Base-by-base conservation (phyloP, 2,329 filamentous ascomycete genomes). In the Aspergillus sp. region DNA sequence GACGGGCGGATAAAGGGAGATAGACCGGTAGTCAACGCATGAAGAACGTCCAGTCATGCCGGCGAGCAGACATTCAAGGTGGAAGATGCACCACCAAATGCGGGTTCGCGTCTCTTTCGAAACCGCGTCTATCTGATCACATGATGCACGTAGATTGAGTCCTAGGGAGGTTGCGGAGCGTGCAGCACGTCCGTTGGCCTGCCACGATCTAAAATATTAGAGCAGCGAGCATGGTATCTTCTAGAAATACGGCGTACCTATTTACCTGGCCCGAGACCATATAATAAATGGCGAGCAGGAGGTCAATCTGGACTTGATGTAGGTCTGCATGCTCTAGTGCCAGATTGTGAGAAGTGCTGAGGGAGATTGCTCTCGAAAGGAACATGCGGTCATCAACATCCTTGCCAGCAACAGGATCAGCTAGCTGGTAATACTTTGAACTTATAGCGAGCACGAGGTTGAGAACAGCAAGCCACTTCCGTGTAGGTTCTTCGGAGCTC, bases 361-460 rank as follows among this genome's bases (percentile, higher is more conserved):
- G 52, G 12, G 52, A 38, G 2, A 55, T 13, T 2, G 52, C 43
- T n/a, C 52, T 22, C 4, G 34, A 48, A 2, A 55, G 34, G 22
- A 55, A 55, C n/a, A 48, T 15, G 2, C 52, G 43, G 11, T 55
- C 52, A 22, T 55, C 43, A 17, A 55, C 32, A 22, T 47, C 52
- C 36, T 32, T 39, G 2, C 52, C 43, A 22, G n/a, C 20, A 12
- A 48, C 11, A 6, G 24, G 17, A 15, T 55, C 34, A n/a, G 34
- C 44, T n/a, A 71, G 62, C 22, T 69, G 65, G 7, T 71, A 64
- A 56, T 76, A 71, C 48, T 68, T 68, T 8, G 74, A 70, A 9
- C 68, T 71, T 43, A 76, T 74, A 8, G 75, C 75, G 60, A 77
- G 74, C 13, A 77, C 72, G 39, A 75, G 59, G 55, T 78, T 77